phyloP scores from a whole-genome alignment of 805 yeast species.

The Lipomyces starkeyi region DNA sequence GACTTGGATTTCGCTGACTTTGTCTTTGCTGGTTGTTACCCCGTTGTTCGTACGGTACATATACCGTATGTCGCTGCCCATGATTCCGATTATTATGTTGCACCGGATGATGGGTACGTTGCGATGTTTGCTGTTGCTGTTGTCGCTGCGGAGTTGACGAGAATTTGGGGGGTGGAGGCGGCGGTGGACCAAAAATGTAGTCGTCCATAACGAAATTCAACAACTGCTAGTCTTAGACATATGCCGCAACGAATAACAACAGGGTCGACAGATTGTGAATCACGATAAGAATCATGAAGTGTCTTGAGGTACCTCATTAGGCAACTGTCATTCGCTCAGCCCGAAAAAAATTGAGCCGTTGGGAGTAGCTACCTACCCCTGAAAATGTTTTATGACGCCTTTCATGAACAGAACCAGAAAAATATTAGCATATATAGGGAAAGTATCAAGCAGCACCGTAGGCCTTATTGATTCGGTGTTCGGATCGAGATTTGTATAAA shows the following conservation, averaged over 20 bases:
- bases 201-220: conserved; percentile 25
- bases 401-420: neutral
- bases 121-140: conserved; percentile 7
- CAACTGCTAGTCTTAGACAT: neutral
- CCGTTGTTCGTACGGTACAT: neutral
- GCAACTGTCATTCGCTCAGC: no score
- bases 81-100: conserved; percentile 9
- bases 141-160: neutral
- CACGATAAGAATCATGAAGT: neutral
- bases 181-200: conserved; percentile 42
- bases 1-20: neutral
- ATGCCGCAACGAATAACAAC: neutral
- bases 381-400: conserved; percentile 14
- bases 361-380: conserved; percentile 13
- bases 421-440: no score
- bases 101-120: neutral
- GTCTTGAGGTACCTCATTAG: neutral
- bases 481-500: neutral
- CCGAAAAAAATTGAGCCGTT: neutral
- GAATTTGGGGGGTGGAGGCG: conserved; percentile 39
- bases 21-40: neutral
- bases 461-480: neutral
- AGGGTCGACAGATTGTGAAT: neutral
- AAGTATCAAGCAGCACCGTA: neutral
- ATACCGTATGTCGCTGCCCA: neutral